Conservation (phyloP, 441 rosid genomes). For the Dalechampia spathulata region DNA sequence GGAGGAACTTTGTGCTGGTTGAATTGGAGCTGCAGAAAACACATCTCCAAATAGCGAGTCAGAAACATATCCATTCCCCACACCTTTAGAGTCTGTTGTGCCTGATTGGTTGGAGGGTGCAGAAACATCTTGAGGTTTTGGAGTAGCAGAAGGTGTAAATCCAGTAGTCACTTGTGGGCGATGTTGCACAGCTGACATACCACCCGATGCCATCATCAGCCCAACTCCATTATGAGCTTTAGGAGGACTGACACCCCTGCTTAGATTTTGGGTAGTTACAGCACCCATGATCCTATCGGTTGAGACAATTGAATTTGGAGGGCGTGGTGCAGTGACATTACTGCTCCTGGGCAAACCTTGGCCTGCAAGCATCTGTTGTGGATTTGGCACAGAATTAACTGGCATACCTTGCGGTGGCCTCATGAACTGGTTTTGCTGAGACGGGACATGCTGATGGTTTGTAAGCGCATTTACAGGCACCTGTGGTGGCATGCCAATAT, state of each 20-base stretch:
- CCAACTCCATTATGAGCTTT: conserved; percentile 49
- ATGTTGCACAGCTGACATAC: conserved; percentile 40
- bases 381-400: conserved; percentile 25
- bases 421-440: conserved; percentile 46
- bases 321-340: conserved; percentile 29
- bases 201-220: conserved; percentile 31
- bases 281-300: conserved; percentile 40
- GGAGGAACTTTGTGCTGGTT: conserved; percentile 37
- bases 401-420: conserved; percentile 35
- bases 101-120: conserved; percentile 35
- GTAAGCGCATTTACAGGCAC: conserved; percentile 37
- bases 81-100: conserved; percentile 47
- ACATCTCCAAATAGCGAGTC: conserved; percentile 73
- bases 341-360: conserved; percentile 42
- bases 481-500: conserved; percentile 48
- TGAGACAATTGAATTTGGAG: conserved; percentile 42
- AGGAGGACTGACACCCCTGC: conserved; percentile 26
- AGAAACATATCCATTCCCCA: conserved; percentile 65
- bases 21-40: conserved; percentile 51
- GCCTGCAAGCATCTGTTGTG: conserved; percentile 39
- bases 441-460: conserved; percentile 48
- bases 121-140: conserved; percentile 29
- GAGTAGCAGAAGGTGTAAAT: conserved; percentile 29
- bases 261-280: conserved; percentile 37
- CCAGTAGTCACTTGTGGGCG: conserved; percentile 43